These are phyloP conservation scores for Pichia sporocuriosa DNA, from an alignment of 805 yeast species.

Conservation along the genomic window DNA sequence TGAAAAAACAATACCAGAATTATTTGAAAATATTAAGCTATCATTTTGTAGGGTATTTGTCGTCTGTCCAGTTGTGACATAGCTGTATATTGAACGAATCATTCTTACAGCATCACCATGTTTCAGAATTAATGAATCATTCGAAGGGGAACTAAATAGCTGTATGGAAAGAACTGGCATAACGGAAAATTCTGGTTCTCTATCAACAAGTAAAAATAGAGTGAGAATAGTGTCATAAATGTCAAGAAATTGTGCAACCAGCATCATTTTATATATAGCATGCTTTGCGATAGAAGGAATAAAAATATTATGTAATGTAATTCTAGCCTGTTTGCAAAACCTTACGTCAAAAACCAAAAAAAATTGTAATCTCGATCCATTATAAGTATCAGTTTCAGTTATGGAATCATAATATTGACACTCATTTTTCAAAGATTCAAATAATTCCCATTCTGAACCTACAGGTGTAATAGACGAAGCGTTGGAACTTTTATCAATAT, in stretches of 20 bases:
- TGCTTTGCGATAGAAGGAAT: slow-evolving; percentile 60
- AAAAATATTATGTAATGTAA: slow-evolving; percentile 54
- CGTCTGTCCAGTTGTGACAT: slow-evolving; percentile 47
- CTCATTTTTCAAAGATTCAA: slow-evolving; percentile 34
- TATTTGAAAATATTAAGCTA: slow-evolving; percentile 6
- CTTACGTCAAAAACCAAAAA: slow-evolving; percentile 61
- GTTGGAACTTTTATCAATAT: background rate
- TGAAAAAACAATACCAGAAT: slow-evolving; percentile 32
- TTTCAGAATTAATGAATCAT: slow-evolving; percentile 53
- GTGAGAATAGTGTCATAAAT: slow-evolving; percentile 71
- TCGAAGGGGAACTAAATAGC: slow-evolving; percentile 82
- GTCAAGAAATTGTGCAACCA: slow-evolving; percentile 77
- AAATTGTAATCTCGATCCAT: slow-evolving; percentile 53
- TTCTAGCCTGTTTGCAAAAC: slow-evolving; percentile 60
- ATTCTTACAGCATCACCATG: slow-evolving; percentile 62
- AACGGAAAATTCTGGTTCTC: slow-evolving; percentile 82
- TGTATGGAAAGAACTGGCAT: slow-evolving; percentile 75
- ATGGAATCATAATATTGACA: slow-evolving; percentile 38
- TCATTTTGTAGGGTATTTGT: slow-evolving; percentile 4
- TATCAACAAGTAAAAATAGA: slow-evolving; percentile 62
- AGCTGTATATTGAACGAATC: slow-evolving; percentile 56
- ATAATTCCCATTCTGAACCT: slow-evolving; percentile 40
- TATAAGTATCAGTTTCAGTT: slow-evolving; percentile 12
- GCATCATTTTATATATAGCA: slow-evolving; percentile 44
- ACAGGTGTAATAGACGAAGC: background rate